These are phyloP conservation scores for Teratosphaeria gauchensis DNA, from an alignment of 2,329 filamentous ascomycete genomes.

Conservation along the genomic window DNA sequence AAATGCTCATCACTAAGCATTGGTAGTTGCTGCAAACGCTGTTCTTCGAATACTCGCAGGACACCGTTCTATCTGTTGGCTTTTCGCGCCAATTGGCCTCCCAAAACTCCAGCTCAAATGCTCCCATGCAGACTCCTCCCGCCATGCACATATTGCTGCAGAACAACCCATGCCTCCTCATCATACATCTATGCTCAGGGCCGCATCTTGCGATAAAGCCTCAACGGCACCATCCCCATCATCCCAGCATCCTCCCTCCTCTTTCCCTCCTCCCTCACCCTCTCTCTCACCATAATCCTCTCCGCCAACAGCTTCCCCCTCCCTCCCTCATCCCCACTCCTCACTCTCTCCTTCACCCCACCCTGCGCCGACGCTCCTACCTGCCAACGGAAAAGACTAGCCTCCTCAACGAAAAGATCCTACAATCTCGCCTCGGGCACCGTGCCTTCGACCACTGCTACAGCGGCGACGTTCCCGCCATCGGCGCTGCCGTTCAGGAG, in stretches of 20 bases:
- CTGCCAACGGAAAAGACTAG: background rate
- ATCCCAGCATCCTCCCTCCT: background rate
- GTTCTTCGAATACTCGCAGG: background rate
- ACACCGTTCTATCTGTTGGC: background rate
- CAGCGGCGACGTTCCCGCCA: conserved; percentile 20
- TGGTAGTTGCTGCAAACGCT: too few species aligned
- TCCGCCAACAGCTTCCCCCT: background rate
- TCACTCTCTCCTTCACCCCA: background rate
- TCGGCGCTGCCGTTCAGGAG: conserved; percentile 25
- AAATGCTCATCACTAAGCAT: too few species aligned
- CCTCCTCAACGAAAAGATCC: background rate
- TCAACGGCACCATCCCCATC: background rate
- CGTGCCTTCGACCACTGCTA: conserved; percentile 18
- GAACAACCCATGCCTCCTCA: background rate
- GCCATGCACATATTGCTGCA: background rate
- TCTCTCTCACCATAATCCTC: background rate
- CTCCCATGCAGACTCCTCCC: background rate
- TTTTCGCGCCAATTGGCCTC: background rate
- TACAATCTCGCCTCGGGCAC: conserved; percentile 6
- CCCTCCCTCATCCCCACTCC: background rate
- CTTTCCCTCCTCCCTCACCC: background rate
- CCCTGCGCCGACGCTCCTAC: background rate
- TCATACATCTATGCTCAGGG: background rate
- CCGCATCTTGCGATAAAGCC: background rate
- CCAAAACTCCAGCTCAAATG: background rate